phyloP scores from a whole-genome alignment of 2,329 filamentous ascomycete species.

The Verticillium alfalfae region DNA sequence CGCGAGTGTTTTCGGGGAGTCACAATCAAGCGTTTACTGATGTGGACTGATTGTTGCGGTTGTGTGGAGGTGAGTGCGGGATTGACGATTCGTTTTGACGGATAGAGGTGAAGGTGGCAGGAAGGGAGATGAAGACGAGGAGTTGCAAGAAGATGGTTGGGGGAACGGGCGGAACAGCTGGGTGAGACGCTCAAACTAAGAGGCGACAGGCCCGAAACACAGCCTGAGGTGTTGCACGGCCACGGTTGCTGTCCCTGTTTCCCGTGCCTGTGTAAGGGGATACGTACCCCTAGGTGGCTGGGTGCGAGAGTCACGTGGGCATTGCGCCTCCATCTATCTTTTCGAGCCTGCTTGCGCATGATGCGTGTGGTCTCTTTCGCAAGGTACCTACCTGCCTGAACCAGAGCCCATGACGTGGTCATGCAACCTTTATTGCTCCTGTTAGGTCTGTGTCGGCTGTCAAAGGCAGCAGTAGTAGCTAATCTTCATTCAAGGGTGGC shows the following conservation, averaged over 20 bases:
- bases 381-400: no score
- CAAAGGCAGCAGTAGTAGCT: no score
- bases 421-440: no score
- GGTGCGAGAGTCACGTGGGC: background rate
- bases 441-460: no score
- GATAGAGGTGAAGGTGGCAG: background rate
- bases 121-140: background rate
- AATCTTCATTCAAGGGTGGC: no score
- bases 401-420: no score
- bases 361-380: background rate
- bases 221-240: background rate
- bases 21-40: background rate
- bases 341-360: background rate
- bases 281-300: background rate
- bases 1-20: background rate
- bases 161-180: background rate
- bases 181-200: background rate
- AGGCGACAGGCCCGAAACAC: background rate
- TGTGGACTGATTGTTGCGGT: background rate
- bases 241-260: background rate
- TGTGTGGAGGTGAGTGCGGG: background rate
- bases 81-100: background rate
- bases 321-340: background rate
- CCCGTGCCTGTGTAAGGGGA: no score
- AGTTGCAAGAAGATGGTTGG: background rate